A percentile compares a stretch with the other conserved stretches of the same genome.
Conservation (phyloP, 345 rosid species). For the Hevea brasiliensis region DNA sequence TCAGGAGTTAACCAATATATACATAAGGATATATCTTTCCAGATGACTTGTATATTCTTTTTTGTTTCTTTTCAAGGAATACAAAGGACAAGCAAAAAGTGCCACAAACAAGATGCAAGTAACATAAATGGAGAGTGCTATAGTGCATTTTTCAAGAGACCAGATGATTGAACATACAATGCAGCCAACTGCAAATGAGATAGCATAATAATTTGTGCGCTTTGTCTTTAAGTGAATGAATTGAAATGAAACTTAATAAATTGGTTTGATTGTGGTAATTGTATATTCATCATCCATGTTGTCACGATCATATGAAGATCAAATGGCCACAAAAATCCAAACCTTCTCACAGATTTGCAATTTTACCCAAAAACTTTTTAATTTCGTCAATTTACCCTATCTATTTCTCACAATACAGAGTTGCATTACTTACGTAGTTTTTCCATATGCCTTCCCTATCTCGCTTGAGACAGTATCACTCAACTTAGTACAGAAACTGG, state of each 20-base stretch:
- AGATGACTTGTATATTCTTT: not conserved
- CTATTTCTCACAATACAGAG: conserved; percentile 7
- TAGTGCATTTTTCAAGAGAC: not conserved
- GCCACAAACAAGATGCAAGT: not conserved
- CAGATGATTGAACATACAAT: not conserved
- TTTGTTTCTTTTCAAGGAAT: not conserved
- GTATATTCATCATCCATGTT: not conserved
- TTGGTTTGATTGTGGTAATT: not conserved
- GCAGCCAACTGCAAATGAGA: not conserved
- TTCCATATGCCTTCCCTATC: conserved; percentile 96
- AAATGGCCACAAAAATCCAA: too few species aligned
- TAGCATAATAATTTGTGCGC: not conserved
- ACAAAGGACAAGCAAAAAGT: conserved; percentile 5
- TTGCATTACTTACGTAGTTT: conserved; percentile 69
- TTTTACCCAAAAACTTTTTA: too few species aligned
- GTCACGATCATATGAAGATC: too few species aligned
- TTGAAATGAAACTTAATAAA: not conserved
- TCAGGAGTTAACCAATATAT: not conserved
- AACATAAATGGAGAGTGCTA: not conserved
- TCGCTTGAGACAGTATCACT: conserved; percentile 93
- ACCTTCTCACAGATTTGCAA: too few species aligned
- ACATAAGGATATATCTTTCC: not conserved
- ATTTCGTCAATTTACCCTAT: too few species aligned
- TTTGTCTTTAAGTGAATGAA: not conserved
- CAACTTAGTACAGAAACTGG: conserved; percentile 96